Evolutionary conservation across 331 rosid genomes (phyloP).

Genomic region (Pyracantha coccinea): DNA sequence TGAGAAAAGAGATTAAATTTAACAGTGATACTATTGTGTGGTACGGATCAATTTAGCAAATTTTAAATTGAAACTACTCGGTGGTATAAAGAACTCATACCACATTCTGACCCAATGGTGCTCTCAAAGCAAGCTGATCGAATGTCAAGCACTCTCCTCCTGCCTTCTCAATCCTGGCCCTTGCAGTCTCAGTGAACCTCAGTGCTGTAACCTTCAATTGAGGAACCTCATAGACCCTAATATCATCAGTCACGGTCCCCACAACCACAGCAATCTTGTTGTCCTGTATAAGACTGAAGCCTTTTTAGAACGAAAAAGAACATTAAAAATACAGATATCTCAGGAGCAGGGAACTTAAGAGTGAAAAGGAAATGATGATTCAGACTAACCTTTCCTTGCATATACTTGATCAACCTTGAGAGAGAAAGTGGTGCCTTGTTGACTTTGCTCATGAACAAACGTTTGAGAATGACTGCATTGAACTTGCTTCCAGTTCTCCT

Average conservation of each 20-base stretch:
- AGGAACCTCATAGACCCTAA: slow-evolving; percentile 66
- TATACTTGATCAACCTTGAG: slow-evolving; percentile 42
- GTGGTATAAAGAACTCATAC: slow-evolving; percentile 16
- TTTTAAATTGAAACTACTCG: not conserved
- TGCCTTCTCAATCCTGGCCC: slow-evolving; percentile 81
- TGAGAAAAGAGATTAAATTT: not conserved
- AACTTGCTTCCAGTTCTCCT: slow-evolving; percentile 69
- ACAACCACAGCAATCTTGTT: slow-evolving; percentile 53
- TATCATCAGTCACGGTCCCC: slow-evolving; percentile 75
- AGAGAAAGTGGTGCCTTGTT: slow-evolving; percentile 81
- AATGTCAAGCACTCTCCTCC: slow-evolving; percentile 91
- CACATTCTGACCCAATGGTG: slow-evolving; percentile 74
- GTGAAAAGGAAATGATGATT: not conserved
- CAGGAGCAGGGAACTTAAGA: not conserved
- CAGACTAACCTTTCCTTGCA: slow-evolving; percentile 49
- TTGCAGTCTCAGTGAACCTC: slow-evolving; percentile 69
- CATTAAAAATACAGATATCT: not conserved
- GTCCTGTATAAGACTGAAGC: slow-evolving; percentile 23
- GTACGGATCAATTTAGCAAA: not conserved
- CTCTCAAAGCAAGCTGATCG: slow-evolving; percentile 67
- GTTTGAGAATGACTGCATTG: slow-evolving; percentile 71
- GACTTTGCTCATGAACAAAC: slow-evolving; percentile 80
- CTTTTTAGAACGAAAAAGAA: not conserved
- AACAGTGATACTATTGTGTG: not conserved
- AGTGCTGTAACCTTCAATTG: slow-evolving; percentile 58